A percentile compares a stretch with the other conserved stretches of the same genome.
Conservation (phyloP, 345 rosid species). For the Anastatica hierochuntica region DNA sequence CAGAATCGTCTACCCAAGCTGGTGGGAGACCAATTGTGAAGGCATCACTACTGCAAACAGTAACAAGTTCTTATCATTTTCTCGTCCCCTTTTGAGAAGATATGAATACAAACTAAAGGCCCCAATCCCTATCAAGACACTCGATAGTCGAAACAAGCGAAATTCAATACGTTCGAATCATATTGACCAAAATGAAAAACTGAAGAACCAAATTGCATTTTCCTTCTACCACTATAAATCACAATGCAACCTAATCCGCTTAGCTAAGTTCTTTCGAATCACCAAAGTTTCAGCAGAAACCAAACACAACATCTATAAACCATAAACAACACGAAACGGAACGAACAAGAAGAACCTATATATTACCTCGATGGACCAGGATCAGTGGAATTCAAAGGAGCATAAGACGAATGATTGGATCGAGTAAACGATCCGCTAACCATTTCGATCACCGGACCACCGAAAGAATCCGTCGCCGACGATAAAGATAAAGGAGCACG, state of each 20-base stretch:
- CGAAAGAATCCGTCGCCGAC: constrained; percentile 32
- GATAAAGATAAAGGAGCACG: constrained; percentile 40
- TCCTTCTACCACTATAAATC: too few relatives aligned
- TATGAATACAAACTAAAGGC: not conserved
- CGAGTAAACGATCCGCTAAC: constrained; percentile 43
- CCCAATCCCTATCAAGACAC: too few relatives aligned
- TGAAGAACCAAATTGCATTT: too few relatives aligned
- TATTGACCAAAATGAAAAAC: too few relatives aligned
- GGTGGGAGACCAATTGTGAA: constrained; percentile 75
- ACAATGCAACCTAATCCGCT: too few relatives aligned
- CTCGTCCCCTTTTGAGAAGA: too few relatives aligned
- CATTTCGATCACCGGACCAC: constrained; percentile 57
- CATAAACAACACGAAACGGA: too few relatives aligned
- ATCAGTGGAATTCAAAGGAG: constrained; percentile 48
- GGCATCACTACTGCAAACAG: constrained; percentile 54
- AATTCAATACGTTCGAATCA: too few relatives aligned
- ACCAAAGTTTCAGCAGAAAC: not conserved
- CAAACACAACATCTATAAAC: not conserved
- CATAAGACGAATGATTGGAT: constrained; percentile 36
- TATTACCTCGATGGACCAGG: constrained; percentile 34
- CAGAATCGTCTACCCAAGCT: constrained; percentile 80
- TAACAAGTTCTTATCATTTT: not conserved
- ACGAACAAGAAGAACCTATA: not conserved
- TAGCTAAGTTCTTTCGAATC: too few relatives aligned
- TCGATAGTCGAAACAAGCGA: too few relatives aligned